Base-by-base conservation (phyloP, 2,329 filamentous ascomycete genomes). In the Colletotrichum sp. region DNA sequence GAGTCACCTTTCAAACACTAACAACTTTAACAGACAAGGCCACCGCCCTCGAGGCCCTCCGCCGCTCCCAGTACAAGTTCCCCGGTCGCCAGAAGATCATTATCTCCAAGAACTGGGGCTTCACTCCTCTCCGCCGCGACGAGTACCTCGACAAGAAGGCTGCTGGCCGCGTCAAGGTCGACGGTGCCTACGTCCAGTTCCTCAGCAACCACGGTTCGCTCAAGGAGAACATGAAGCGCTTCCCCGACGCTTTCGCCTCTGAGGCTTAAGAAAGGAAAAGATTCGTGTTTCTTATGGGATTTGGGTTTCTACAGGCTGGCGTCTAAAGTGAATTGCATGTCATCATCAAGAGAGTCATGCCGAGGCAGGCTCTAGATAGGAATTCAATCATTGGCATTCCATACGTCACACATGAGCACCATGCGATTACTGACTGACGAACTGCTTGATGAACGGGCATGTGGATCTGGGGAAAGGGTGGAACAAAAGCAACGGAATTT, bases 71-170 rank as follows among this genome's bases (percentile, higher is more conserved):
- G 94, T 98, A 98, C 95, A 99, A 98, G 94, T 99, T 99, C 95
- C 97, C 97, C 82, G 97, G 97, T 89, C 96, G 97, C 90, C 97
- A 99, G 93, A 99, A 99, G 96, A 98, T 99, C 91, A 98, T 99
- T 85, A 94, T 98, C 90, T 98, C 95, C 92, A 99, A 98, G 96
- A 99, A 99, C 94, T 99, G 97, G 97, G 97, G 97, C 83, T 99
- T 99, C 95, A 99, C 97, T 79, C 96, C 96, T 86, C 95, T 99
- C 84, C 94, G 95, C 85, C 96, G 97, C 84, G 97, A 98, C 83
- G 97, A 99, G 89, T 99, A 98, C 91, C 91, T 98, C 86, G 93
- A 96, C 89, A 95, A 96, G 91, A 98, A 98, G 93, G 92, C 95
- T 86, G 94, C 94, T 84, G 97, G 97, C 86, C 94, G 93, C 86